Evolutionary conservation across 1,139 yeast species (phyloP).

Genomic region (Suhomyces guaymorum): DNA sequence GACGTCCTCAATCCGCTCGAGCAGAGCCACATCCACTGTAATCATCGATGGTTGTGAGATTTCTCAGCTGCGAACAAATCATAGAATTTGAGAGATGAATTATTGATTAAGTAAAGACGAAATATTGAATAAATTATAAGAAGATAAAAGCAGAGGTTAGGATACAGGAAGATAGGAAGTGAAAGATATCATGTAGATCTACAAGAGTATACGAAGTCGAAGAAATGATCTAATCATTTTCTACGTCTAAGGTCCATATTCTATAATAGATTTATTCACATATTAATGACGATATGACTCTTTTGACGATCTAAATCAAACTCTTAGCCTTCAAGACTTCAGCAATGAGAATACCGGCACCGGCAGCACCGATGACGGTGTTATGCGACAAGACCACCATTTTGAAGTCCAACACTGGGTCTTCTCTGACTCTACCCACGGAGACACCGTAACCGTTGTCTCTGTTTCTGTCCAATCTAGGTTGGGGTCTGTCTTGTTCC

Average conservation of each 20-base stretch:
- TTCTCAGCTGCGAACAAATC: too few relatives aligned
- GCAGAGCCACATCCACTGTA: slow-evolving; percentile 9
- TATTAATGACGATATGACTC: not conserved
- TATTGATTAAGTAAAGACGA: too few relatives aligned
- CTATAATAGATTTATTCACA: not conserved
- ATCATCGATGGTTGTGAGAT: not conserved
- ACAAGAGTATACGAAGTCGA: not conserved
- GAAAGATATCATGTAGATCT: not conserved
- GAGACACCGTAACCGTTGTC: slow-evolving; percentile 93
- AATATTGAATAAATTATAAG: too few relatives aligned
- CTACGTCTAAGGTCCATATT: too few relatives aligned
- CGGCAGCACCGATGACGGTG: slow-evolving; percentile 98
- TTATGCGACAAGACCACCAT: slow-evolving; percentile 96
- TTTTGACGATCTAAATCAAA: slow-evolving; percentile 47
- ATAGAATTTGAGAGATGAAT: too few relatives aligned
- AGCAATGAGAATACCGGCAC: slow-evolving; percentile 96
- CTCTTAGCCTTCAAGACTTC: slow-evolving; percentile 81
- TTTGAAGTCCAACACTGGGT: slow-evolving; percentile 89
- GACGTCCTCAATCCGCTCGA: slow-evolving; percentile 29
- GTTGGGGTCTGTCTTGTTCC: slow-evolving; percentile 94
- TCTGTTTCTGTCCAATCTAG: slow-evolving; percentile 94
- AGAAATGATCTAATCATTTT: too few relatives aligned
- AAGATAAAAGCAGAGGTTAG: not conserved
- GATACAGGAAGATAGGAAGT: not conserved
- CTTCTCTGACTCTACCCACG: slow-evolving; percentile 93